Base-by-base conservation (phyloP, 2,329 filamentous ascomycete species). In the Periconia macrospinosa region DNA sequence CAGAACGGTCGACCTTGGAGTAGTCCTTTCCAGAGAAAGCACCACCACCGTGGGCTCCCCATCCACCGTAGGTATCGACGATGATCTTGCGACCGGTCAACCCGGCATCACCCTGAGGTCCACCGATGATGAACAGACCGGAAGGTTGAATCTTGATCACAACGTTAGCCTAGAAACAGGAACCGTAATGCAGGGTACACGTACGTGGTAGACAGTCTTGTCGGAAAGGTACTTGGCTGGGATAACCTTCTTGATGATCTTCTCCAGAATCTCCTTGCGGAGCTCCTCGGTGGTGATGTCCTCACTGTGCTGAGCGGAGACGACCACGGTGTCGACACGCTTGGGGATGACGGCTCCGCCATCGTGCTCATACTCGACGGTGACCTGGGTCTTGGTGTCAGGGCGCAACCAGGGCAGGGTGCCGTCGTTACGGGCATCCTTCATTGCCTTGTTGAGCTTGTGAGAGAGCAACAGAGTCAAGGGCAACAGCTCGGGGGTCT, bases 21-120 rank as follows among this genome's bases (percentile, higher is more conserved):
- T 97, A 99, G 79, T 99, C 94, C 89, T 99, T 99, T 74, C 94
- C 94, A 72, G 94, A 97, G 90, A 99, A 99, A 78, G 94, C 94
- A 89, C 94, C 94, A 84, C 94, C 94, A 85, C 94, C 94, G 85
- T 99, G 94, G 70, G 94, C 94, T 82, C 94, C 94, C 94, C 94
- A 97, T 73, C 94, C 94, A 83, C 94, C 94, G 83, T 99, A 99
- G 78, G 94, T 97, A 83, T 99, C 94, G 77, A 99, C 94, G 66
- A 97, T 89, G 86, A 99, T 99, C 88, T 99, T 99, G 75, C 94
- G 92, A 78, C 94, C 94, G 62, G 94, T 99, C 63, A 99, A 86
- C 86, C 94, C 94, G 71, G 94, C 94, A 72, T 99, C 94, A 86
- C 94, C 94, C 84, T 99, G 93, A 68, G 94, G 94, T 71, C 94